These are phyloP conservation scores for Epichloe uncinata DNA, from an alignment of 2,329 filamentous ascomycete species.

Conservation along the genomic window DNA sequence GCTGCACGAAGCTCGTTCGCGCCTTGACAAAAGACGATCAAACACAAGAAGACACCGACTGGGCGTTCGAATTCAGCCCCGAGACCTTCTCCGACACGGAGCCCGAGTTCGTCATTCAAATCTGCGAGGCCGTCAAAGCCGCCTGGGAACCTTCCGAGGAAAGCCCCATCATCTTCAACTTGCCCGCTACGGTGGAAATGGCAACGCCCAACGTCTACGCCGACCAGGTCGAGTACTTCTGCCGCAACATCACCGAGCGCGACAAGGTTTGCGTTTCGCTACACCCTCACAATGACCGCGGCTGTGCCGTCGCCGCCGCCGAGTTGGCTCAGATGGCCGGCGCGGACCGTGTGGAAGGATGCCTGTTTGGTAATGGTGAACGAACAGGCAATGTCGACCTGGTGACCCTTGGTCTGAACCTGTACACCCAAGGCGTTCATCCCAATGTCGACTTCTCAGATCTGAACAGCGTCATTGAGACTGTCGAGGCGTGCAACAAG, in stretches of 20 bases:
- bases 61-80: constrained; percentile 73
- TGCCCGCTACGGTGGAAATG: constrained; percentile 93
- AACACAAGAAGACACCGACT: constrained; percentile 43
- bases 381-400: constrained; percentile 91
- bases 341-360: constrained; percentile 86
- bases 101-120: constrained; percentile 66
- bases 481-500: constrained; percentile 87
- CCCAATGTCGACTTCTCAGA: constrained; percentile 86
- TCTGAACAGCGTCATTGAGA: constrained; percentile 70
- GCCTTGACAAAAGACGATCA: constrained; percentile 77
- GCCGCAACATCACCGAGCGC: constrained; percentile 66
- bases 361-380: constrained; percentile 79
- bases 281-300: constrained; percentile 90
- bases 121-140: constrained; percentile 87
- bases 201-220: constrained; percentile 90
- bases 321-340: constrained; percentile 95
- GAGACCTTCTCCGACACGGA: constrained; percentile 86
- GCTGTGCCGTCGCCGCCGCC: constrained; percentile 52
- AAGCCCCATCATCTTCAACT: constrained; percentile 87
- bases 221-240: constrained; percentile 95
- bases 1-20: constrained; percentile 74
- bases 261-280: constrained; percentile 82
- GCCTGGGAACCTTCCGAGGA: constrained; percentile 77
- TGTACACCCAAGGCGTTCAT: constrained; percentile 85
- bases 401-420: constrained; percentile 81